Evolutionary conservation across 2,329 filamentous ascomycete species (phyloP), one percentile per base, ranked within the genome.

Genomic region (Nemania sp.): DNA sequence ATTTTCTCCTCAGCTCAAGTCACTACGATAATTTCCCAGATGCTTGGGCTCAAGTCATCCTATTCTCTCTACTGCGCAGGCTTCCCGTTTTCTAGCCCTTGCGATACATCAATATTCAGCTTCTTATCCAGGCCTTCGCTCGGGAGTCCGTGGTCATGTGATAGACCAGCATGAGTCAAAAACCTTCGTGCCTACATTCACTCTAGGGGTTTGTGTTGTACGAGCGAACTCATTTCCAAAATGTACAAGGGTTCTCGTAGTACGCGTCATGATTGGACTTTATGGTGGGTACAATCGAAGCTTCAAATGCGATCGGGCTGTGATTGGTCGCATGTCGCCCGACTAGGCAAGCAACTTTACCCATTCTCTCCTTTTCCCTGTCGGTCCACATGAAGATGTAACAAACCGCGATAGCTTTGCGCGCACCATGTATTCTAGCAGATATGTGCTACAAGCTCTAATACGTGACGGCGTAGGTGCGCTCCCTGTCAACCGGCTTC

Each of bases 241-340:
- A 69, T 58, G 66, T 43, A 55, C 73, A n/a, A 74, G 62, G 74
- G 72, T 52, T 55, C 56, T 51, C 43, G 27, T 22, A 66, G 41
- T 71, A 74, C 74, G 73, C 74, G 75, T 76, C 73, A 73, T 74
- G 72, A 77, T 77, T 77, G 75, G 75, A 59, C 54, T 66, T 60
- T 22, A 18, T 61, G 52, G 64, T 73, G 71, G 70, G 41, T 64
- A 65, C 65, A 26, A n/a, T 70, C 59, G 67, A 70, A 71, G 70
- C 66, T 74, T 64, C 67, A 62, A 70, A 75, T 77, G 76, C 76
- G 76, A 72, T 77, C 75, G 41, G 57, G 20, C 66, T 72, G 32
- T 77, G 73, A 77, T 77, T 77, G 75, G 76, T 59, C 68, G 52
- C 53, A n/a, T 51, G 41, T 13, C 57, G 67, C 61, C 67, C 64